Base-by-base conservation (phyloP, 2,329 filamentous ascomycete species). In the Clarireedia sp. region DNA sequence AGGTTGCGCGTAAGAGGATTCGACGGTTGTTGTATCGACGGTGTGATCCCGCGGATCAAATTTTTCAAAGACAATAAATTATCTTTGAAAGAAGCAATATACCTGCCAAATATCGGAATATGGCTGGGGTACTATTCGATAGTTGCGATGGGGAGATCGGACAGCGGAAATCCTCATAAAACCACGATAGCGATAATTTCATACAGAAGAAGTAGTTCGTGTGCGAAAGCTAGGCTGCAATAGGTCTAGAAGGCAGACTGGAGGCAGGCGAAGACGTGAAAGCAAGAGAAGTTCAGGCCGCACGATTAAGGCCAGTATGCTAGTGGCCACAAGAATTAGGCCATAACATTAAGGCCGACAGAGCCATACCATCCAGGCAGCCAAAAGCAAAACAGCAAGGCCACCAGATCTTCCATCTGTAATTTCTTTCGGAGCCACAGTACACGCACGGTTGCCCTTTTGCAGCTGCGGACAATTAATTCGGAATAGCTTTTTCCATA, bases 121-220 rank as follows among this genome's bases (percentile, higher is more conserved):
- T 44, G 40, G 29, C 29, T 10, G 47, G 33, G 41, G 21, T 24
- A 41, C 19, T 48, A 54, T 46, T 51, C 26, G 53, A 51, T 55
- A 48, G 47, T 47, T 54, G 17, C 29, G 49, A 55, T 33, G 9
- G 48, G 48, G 37, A 46, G 41, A 41, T 53, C 19, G 50, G 17
- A 17, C 7, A 41, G 12, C 23, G 17, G n/a, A 29, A 36, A 46
- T 46, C 50, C 19, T 53, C 10, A 21, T 38, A 26, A 38, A 19
- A 40, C 24, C 26, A 33, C 36, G 36, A 48, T 48, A 48, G 29
- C 29, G 41, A 47, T 47, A 53, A 38, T 53, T 53, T 47, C 41
- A 19, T 53, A 48, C 29, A 53, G 43, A 44, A 44, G 26, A 44
- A 52, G 26, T 36, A 26, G 40, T 52, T 52, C 50, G 44, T 54